These are phyloP conservation scores for Ceriops zippeliana DNA, from an alignment of 345 rosid species.

Conservation along the genomic window DNA sequence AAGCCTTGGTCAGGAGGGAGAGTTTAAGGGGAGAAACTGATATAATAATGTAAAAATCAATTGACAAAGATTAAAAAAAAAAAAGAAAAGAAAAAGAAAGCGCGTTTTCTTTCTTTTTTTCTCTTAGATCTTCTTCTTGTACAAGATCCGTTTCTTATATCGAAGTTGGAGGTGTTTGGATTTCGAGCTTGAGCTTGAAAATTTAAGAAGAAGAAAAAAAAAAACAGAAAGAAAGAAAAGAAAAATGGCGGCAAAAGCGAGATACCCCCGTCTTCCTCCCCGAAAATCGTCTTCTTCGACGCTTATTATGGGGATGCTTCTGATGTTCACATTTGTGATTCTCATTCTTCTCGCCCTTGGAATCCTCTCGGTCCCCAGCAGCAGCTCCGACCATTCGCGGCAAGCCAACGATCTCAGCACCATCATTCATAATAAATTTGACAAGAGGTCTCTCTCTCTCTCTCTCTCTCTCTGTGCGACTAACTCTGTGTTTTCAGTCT, in stretches of 20 bases:
- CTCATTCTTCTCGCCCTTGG: conserved; percentile 72
- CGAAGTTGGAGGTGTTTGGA: neutral
- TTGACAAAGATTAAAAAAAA: no score
- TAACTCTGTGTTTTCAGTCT: neutral
- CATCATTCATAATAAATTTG: conserved; percentile 40
- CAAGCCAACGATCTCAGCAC: conserved; percentile 77
- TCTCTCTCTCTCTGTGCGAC: no score
- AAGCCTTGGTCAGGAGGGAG: no score
- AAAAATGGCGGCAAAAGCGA: conserved; percentile 56
- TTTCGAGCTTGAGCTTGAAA: neutral
- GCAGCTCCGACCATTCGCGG: conserved; percentile 35
- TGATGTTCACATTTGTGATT: conserved; percentile 58
- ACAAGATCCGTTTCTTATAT: no score
- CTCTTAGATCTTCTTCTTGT: no score
- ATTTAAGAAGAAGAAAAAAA: no score
- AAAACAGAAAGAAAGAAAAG: neutral
- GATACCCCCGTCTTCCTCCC: conserved; percentile 49
- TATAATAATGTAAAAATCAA: no score
- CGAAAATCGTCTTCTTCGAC: conserved; percentile 60
- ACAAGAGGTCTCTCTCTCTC: conserved; percentile 27
- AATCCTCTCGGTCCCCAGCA: conserved; percentile 64
- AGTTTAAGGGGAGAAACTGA: no score
- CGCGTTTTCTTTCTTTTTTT: no score
- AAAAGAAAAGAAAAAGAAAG: no score
- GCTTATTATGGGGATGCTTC: conserved; percentile 44